Conservation (phyloP, 2,329 filamentous ascomycete genomes). For the Fusarium mexicanum region DNA sequence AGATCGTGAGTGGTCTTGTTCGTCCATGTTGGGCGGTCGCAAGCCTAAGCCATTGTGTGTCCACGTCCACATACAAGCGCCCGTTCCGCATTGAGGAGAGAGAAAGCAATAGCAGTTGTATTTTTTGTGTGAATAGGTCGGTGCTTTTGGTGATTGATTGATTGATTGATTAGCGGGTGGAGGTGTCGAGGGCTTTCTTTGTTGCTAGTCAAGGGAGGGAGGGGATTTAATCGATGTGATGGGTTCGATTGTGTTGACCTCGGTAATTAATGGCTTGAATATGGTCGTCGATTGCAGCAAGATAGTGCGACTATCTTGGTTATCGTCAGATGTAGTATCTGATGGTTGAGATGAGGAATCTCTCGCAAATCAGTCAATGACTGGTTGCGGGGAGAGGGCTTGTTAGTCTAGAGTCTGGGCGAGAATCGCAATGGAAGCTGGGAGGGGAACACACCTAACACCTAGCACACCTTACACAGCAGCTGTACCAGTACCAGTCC, state of each 20-base stretch:
- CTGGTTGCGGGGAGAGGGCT: constrained; percentile 41
- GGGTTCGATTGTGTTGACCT: not conserved
- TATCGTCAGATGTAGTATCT: constrained; percentile 5
- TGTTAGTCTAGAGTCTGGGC: constrained; percentile 31
- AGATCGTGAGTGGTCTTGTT: constrained; percentile 50
- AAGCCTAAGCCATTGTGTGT: constrained; percentile 58
- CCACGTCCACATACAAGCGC: constrained; percentile 50
- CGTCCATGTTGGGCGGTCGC: constrained; percentile 58
- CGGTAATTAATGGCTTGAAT: not conserved
- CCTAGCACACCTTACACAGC: constrained; percentile 4
- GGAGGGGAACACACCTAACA: constrained; percentile 27
- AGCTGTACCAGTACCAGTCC: constrained; percentile 7
- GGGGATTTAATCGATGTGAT: not conserved
- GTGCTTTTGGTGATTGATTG: constrained; percentile 3
- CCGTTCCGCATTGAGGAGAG: constrained; percentile 46
- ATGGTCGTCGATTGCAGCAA: not conserved
- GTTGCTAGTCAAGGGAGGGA: constrained; percentile 5
- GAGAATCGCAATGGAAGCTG: constrained; percentile 30
- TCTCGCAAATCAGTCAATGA: constrained; percentile 30
- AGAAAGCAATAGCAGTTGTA: constrained; percentile 10
- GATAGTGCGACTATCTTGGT: constrained; percentile 9
- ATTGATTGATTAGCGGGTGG: not conserved
- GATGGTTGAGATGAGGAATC: constrained; percentile 19
- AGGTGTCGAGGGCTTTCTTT: constrained; percentile 16
- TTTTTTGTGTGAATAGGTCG: constrained; percentile 1